Percentiles rank a stretch among this genome's conserved stretches.
Conservation (phyloP, 345 rosid genomes). For the Syzygium oleosum region DNA sequence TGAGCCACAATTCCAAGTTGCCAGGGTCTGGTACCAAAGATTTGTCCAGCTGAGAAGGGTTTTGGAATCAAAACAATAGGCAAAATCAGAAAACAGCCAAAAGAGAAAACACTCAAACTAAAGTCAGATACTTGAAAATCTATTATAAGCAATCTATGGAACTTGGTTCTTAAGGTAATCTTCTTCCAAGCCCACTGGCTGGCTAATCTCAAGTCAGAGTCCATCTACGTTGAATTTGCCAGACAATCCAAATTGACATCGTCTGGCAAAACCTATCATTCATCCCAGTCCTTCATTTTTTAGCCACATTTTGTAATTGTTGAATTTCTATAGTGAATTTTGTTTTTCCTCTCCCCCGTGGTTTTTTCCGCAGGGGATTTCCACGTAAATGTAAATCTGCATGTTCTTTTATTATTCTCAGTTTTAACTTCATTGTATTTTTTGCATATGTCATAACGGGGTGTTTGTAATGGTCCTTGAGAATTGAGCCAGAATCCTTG, state of each 20-base stretch:
- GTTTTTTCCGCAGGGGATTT: too few relatives aligned
- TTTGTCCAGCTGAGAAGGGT: conserved; percentile 43
- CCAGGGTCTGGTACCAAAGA: conserved; percentile 60
- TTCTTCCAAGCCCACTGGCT: neutral
- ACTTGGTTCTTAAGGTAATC: neutral
- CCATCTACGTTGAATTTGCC: neutral
- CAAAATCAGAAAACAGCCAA: neutral
- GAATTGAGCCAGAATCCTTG: too few relatives aligned
- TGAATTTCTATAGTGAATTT: too few relatives aligned
- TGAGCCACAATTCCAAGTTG: conserved; percentile 84
- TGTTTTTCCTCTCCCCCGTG: too few relatives aligned
- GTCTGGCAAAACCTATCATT: neutral
- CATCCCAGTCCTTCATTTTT: neutral
- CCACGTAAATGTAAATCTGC: too few relatives aligned
- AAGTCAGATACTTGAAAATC: neutral
- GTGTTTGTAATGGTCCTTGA: too few relatives aligned
- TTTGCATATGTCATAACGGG: too few relatives aligned
- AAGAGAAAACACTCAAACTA: neutral
- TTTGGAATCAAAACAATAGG: neutral
- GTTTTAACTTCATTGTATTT: too few relatives aligned
- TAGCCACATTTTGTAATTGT: too few relatives aligned
- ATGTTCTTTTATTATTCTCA: too few relatives aligned
- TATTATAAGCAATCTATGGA: neutral
- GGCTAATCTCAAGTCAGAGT: neutral
- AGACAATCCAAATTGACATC: neutral